phyloP scores from a whole-genome alignment of 2,329 filamentous ascomycete species.

The Stemphylium beticola region DNA sequence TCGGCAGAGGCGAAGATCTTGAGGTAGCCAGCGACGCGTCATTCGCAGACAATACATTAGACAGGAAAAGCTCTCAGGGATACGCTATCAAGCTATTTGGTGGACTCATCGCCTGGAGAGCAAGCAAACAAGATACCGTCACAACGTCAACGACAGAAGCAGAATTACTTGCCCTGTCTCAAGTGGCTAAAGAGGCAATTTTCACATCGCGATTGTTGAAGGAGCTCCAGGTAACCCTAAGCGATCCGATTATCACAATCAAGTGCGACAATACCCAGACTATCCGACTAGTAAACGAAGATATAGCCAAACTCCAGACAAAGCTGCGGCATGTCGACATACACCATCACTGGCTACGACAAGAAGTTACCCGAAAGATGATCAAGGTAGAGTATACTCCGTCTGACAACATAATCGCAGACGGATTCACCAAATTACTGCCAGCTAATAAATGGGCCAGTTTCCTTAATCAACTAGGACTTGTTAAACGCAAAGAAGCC shows the following conservation, averaged over 20 bases:
- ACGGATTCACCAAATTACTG: not conserved
- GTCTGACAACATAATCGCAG: not conserved
- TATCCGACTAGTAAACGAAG: slow-evolving; percentile 9
- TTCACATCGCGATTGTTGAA: slow-evolving; percentile 2
- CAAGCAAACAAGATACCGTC: slow-evolving; percentile 13
- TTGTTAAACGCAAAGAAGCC: too few species aligned
- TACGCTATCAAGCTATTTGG: slow-evolving; percentile 16
- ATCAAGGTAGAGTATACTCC: too few species aligned
- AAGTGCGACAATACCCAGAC: too few species aligned
- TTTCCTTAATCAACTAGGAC: not conserved
- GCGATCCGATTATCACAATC: slow-evolving; percentile 1
- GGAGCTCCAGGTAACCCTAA: slow-evolving; percentile 1
- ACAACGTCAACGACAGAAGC: slow-evolving; percentile 17
- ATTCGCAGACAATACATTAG: too few species aligned
- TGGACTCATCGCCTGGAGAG: slow-evolving; percentile 6
- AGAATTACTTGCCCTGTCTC: too few species aligned
- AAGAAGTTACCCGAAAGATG: too few species aligned
- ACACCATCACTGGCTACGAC: slow-evolving; percentile 10
- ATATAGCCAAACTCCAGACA: slow-evolving; percentile 3
- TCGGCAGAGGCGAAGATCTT: too few species aligned
- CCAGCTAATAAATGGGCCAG: not conserved
- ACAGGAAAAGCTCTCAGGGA: too few species aligned
- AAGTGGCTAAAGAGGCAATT: slow-evolving; percentile 13
- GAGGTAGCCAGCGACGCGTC: too few species aligned
- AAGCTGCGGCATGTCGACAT: slow-evolving; percentile 15